These are phyloP conservation scores for Syncephalastrum contaminatum DNA, from an alignment of 371 early-diverging fungal genomes.

Conservation along the genomic window DNA sequence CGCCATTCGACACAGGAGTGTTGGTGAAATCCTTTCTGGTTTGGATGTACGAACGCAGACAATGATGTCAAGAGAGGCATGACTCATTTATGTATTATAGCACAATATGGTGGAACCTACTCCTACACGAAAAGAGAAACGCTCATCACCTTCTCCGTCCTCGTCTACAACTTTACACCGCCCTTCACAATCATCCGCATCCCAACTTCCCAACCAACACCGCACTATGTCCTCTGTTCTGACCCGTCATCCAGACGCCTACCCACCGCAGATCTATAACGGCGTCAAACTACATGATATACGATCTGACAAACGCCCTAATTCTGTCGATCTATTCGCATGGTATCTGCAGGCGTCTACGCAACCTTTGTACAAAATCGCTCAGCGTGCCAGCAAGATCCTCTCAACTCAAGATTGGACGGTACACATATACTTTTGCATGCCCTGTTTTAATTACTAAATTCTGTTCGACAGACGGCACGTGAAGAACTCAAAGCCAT, in stretches of 20 bases:
- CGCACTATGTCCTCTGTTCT: slow-evolving; percentile 22
- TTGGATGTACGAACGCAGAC: slow-evolving; percentile 33
- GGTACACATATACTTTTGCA: slow-evolving; percentile 33
- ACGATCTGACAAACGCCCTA: slow-evolving; percentile 31
- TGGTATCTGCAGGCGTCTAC: slow-evolving; percentile 73
- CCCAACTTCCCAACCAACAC: slow-evolving; percentile 10
- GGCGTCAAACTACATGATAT: slow-evolving; percentile 39
- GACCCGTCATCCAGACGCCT: slow-evolving; percentile 22
- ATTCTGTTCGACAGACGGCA: slow-evolving; percentile 52
- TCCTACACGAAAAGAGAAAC: slow-evolving; percentile 8
- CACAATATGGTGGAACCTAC: slow-evolving; percentile 4
- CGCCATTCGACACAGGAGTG: slow-evolving; percentile 61
- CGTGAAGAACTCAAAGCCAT: slow-evolving; percentile 80
- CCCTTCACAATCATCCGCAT: background rate
- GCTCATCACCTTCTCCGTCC: background rate
- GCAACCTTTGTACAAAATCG: slow-evolving; percentile 66
- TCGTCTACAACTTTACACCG: background rate
- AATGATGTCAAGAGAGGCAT: background rate
- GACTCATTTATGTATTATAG: slow-evolving; percentile 2
- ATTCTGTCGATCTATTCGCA: slow-evolving; percentile 56
- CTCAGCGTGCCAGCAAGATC: slow-evolving; percentile 69
- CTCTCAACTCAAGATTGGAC: slow-evolving; percentile 83
- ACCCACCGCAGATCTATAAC: slow-evolving; percentile 41
- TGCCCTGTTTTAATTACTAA: slow-evolving; percentile 14
- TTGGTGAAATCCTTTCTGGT: slow-evolving; percentile 56